These are phyloP conservation scores for Arthromyces matolae DNA, from an alignment of 768 basidiomycete genomes.

Conservation along the genomic window DNA sequence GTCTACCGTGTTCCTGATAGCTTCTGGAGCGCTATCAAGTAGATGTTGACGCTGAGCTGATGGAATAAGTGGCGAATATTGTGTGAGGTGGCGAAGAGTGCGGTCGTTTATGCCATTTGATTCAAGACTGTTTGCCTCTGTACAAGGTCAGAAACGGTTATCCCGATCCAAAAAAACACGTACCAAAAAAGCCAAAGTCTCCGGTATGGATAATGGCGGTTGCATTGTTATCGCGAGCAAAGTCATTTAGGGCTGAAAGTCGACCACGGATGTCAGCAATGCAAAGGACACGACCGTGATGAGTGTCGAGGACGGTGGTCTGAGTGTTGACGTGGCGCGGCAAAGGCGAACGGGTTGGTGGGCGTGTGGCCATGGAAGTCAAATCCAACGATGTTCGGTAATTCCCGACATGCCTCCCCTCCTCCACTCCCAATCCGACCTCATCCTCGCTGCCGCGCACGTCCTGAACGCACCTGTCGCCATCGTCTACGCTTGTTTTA, in stretches of 20 bases:
- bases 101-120: constrained; percentile 79
- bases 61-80: constrained; percentile 93
- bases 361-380: constrained; percentile 22
- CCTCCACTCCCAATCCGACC: constrained; percentile 4
- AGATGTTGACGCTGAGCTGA: constrained; percentile 76
- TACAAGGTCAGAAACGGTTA: background rate
- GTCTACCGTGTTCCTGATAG: constrained; percentile 70
- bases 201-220: constrained; percentile 95
- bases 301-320: constrained; percentile 74
- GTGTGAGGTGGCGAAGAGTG: constrained; percentile 91
- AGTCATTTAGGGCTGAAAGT: constrained; percentile 83
- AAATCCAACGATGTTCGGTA: constrained; percentile 11
- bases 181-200: constrained; percentile 98
- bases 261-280: constrained; percentile 92
- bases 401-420: constrained; percentile 11
- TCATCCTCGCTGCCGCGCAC: constrained; percentile 3
- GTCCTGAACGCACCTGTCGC: background rate
- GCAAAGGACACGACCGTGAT: constrained; percentile 87
- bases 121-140: constrained; percentile 77
- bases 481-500: constrained; percentile 46
- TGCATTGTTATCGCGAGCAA: constrained; percentile 85
- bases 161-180: constrained; percentile 18
- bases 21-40: constrained; percentile 67
- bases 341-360: constrained; percentile 56
- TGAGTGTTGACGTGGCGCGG: constrained; percentile 65